Evolutionary conservation across 2,329 filamentous ascomycete genomes (phyloP), one percentile per base, ranked within the genome.

Genomic region (Penicillium sp.): DNA sequence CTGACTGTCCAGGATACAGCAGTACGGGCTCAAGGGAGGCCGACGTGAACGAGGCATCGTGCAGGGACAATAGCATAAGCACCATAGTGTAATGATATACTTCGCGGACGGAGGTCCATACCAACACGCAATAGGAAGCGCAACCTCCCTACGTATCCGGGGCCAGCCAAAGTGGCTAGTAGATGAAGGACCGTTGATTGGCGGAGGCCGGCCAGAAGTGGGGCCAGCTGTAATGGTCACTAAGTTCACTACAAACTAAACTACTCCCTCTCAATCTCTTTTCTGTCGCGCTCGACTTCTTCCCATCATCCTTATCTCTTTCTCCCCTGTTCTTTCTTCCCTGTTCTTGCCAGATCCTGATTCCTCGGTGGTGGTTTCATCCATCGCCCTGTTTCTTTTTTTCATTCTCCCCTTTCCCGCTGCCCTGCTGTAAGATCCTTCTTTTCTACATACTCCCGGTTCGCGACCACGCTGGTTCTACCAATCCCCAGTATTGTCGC

Each of bases 261-360:
- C 50, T 51, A 51, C 46, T 48, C 54, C 49, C 47, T 50, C 52
- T 62, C 61, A 62, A 62, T 63, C 57, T 63, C 59, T 63, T 57
- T 41, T 41, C 48, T 44, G 33, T 53, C 35, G 38, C 42, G 38
- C 46, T 40, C 43, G 20, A 30, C 51, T 43, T 25, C 42, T 39
- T 40, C 40, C 33, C 22, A 14, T 30, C 51, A 48, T 51, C 53
- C 40, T 53, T 28, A 48, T 51, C 45, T 51, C 47, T 51, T 48
- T 51, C 52, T 50, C 41, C 49, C 39, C 45, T 45, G 10, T 28
- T 49, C 49, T 40, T 44, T 51, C 42, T 38, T 44, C 38, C 49
- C 46, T 35, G 18, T 51, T 53, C 33, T 40, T n/a, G 5, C 10
- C 49, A 48, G 46, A 35, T 45, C 40, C 36, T 24, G n/a, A 14